Conservation (phyloP, 192 early-diverging fungal genomes). For the Chytriomyces sp. region DNA sequence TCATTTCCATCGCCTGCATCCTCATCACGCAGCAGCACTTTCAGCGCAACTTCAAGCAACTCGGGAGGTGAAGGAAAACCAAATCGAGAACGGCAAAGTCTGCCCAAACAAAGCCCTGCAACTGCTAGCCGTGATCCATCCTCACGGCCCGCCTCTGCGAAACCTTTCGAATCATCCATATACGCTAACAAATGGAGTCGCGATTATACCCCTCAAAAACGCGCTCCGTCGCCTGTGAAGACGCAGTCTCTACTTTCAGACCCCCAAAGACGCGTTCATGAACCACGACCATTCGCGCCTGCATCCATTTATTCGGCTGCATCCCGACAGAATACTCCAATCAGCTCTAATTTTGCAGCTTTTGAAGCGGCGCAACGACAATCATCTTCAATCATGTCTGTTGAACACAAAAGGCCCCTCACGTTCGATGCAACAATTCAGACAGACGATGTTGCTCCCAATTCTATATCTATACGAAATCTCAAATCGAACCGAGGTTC, state of each 20-base stretch:
- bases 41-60: too few species aligned
- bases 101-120: too few species aligned
- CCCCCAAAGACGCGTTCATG: not conserved
- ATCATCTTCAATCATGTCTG: not conserved
- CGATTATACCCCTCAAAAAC: not conserved
- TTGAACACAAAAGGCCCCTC: not conserved
- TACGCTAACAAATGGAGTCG: not conserved
- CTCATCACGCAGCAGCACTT: not conserved
- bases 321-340: not conserved
- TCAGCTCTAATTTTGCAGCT: not conserved
- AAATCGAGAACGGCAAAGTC: too few species aligned
- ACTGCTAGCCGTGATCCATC: too few species aligned
- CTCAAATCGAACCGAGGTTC: too few species aligned
- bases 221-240: not conserved
- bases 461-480: too few species aligned
- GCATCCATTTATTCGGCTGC: too few species aligned
- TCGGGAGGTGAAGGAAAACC: too few species aligned
- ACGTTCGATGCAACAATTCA: slow-evolving; percentile 1
- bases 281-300: too few species aligned
- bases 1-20: not conserved
- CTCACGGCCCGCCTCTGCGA: too few species aligned
- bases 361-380: not conserved
- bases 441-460: not conserved
- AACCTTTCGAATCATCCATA: not conserved
- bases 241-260: not conserved